phyloP scores from a whole-genome alignment of 495 filamentous ascomycete species.

The Podospora comata region DNA sequence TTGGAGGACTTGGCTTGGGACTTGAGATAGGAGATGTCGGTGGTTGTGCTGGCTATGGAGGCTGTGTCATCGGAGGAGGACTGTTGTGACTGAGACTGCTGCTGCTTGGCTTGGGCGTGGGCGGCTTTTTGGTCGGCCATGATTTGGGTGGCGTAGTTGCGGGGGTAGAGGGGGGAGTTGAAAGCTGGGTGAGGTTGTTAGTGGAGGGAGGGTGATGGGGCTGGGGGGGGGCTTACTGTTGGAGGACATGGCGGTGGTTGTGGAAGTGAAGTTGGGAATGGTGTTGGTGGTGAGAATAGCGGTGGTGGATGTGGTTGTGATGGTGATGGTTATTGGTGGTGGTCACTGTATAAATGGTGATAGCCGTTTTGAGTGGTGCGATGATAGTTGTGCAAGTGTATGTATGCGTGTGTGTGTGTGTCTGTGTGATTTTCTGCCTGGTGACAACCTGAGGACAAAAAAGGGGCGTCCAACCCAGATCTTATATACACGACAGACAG shows the following conservation, averaged over 20 bases:
- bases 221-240: neutral
- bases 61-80: slow-evolving; percentile 8
- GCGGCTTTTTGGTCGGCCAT: neutral
- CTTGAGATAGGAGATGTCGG: slow-evolving; percentile 23
- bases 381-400: too few species aligned
- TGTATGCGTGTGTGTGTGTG: neutral
- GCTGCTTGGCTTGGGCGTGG: neutral
- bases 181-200: neutral
- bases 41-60: slow-evolving; percentile 19
- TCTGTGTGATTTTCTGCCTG: neutral
- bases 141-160: slow-evolving; percentile 10
- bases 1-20: slow-evolving; percentile 10
- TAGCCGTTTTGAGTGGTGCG: neutral
- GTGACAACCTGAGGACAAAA: neutral
- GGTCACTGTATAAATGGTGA: neutral
- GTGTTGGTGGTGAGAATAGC: too few species aligned
- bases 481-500: neutral
- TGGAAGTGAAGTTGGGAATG: neutral
- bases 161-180: neutral
- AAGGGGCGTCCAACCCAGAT: neutral
- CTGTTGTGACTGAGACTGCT: neutral
- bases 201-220: neutral
- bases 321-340: neutral
- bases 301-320: neutral
- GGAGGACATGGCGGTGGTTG: slow-evolving; percentile 3